phyloP scores from a whole-genome alignment of 2,329 filamentous ascomycete genomes.

The Tympanopsis confertula region DNA sequence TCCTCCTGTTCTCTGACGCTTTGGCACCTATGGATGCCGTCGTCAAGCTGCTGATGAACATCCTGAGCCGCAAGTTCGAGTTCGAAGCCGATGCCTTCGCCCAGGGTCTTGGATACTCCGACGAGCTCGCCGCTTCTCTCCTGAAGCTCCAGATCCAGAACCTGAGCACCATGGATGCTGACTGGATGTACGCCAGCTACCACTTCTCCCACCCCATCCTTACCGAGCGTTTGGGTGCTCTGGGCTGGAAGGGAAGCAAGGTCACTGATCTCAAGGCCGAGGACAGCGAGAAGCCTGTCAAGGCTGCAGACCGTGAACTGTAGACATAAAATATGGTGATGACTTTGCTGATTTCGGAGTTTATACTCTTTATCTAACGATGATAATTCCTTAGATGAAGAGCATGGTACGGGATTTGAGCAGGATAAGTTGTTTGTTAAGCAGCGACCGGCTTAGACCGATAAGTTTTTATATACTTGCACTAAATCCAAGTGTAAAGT shows the following conservation, averaged over 20 bases:
- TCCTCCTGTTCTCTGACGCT: slow-evolving; percentile 95
- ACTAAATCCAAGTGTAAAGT: too few species aligned
- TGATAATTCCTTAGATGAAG: neutral
- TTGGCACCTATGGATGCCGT: slow-evolving; percentile 87
- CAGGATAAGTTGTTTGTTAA: too few species aligned
- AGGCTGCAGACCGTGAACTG: slow-evolving; percentile 67
- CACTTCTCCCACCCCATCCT: slow-evolving; percentile 97
- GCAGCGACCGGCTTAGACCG: too few species aligned
- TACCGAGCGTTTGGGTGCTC: slow-evolving; percentile 79
- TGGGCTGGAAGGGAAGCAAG: slow-evolving; percentile 67
- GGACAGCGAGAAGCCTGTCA: slow-evolving; percentile 47
- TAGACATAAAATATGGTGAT: slow-evolving; percentile 23
- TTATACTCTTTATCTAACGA: neutral
- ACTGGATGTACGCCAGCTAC: slow-evolving; percentile 97
- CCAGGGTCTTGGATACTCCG: slow-evolving; percentile 68
- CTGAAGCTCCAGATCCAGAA: slow-evolving; percentile 99
- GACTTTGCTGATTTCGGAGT: slow-evolving; percentile 2
- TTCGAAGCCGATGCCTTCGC: slow-evolving; percentile 90
- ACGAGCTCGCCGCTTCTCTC: slow-evolving; percentile 73
- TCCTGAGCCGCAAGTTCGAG: slow-evolving; percentile 86
- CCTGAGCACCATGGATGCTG: slow-evolving; percentile 94
- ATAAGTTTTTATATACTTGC: too few species aligned
- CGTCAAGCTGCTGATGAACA: slow-evolving; percentile 90
- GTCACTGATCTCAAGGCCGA: slow-evolving; percentile 32
- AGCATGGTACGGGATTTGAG: too few species aligned